Evolutionary conservation across 371 early-diverging fungal genomes (phyloP), one percentile per base, ranked within the genome.

Genomic region (Apophysomyces ossiformis): DNA sequence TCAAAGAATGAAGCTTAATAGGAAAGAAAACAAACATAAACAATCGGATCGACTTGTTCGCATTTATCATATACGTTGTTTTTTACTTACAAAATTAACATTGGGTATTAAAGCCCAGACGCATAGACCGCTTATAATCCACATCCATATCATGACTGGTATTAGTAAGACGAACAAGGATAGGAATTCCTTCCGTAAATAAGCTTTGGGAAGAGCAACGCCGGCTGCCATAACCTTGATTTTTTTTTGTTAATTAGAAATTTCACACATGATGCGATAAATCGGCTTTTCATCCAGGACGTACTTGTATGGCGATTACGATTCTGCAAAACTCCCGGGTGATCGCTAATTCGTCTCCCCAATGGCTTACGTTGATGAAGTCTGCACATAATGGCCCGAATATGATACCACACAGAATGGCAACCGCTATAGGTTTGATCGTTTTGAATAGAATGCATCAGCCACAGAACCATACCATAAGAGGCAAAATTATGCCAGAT

Each of bases 331-430:
- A 87, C 62, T 90, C 85, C 15, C 61, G 69, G 11, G 65, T 69
- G 13, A 72, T 41, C 38, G 54, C 41, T 59, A 72, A 63, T 58
- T 73, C 56, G 58, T 75, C 70, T 38, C 73, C 56, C 78, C 79
- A 81, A 1, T 68, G 58, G n/a, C 66, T 35, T 18, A 62, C 44
- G 9, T 66, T 36, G 41, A 67, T 54, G 12, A 70, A 38, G 11
- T 58, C 1, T 79, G 85, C 54, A 74, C 75, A 57, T 83, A 71
- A 61, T 0, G 90, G 89, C 1, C 95, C 95, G 59, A 94, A 67
- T 37, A 92, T 60, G 43, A 98, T 89, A 12, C 99, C 98, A 67
- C 89, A 83, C 8, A 89, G 44, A 9, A 90, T 85, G 16, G 96
- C 91, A 15, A 98, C 86, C 6, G 94, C 79, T 83, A 12, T 8